Conservation (phyloP, 1,284 basidiomycete genomes). For the Exobasidium cylindrosporum region DNA sequence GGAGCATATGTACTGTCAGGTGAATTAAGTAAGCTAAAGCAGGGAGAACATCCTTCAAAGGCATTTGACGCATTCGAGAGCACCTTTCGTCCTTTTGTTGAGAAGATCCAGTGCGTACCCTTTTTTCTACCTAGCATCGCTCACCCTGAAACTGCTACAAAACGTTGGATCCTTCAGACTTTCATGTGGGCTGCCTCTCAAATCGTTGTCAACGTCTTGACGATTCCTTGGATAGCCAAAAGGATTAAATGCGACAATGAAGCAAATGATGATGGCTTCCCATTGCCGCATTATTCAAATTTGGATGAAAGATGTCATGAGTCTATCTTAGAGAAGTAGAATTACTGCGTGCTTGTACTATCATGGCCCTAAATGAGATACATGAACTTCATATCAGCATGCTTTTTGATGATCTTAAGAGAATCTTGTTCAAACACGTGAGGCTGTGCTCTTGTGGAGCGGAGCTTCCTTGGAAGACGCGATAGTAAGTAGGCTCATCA, state of each 20-base stretch:
- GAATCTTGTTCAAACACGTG: too few species aligned
- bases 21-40: slow-evolving; percentile 22
- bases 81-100: slow-evolving; percentile 25
- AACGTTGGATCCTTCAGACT: slow-evolving; percentile 14
- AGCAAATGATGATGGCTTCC: neutral
- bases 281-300: neutral
- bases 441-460: too few species aligned
- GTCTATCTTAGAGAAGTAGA: neutral
- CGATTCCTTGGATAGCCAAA: neutral
- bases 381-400: too few species aligned
- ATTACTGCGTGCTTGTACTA: too few species aligned
- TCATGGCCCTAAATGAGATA: too few species aligned
- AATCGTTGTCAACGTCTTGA: neutral
- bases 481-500: too few species aligned
- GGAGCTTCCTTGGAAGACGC: too few species aligned
- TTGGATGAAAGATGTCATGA: neutral
- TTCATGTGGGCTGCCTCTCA: slow-evolving; percentile 7
- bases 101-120: slow-evolving; percentile 25
- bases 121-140: slow-evolving; percentile 22
- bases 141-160: slow-evolving; percentile 14
- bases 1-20: slow-evolving; percentile 34
- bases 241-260: neutral
- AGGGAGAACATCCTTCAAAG: slow-evolving; percentile 13
- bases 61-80: slow-evolving; percentile 27
- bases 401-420: too few species aligned